phyloP scores from a whole-genome alignment of 306 rosid species.

The Quercus parvula region DNA sequence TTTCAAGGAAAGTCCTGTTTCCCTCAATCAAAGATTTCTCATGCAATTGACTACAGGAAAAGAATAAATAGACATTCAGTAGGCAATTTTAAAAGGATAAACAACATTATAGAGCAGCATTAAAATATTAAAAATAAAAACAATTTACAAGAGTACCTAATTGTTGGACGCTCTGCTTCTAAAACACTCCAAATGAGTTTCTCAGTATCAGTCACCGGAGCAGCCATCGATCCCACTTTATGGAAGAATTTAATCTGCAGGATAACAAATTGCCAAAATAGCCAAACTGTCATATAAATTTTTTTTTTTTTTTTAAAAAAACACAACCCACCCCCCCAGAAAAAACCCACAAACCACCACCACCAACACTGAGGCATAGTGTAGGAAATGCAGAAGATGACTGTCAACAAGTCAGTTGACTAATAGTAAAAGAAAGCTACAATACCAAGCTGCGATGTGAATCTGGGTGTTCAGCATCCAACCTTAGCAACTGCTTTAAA shows the following conservation, averaged over 20 bases:
- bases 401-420: neutral
- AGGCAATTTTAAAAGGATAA: neutral
- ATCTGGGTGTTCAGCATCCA: slow-evolving; percentile 92
- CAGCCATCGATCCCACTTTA: slow-evolving; percentile 62
- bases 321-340: neutral
- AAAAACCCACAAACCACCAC: neutral
- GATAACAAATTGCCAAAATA: slow-evolving; percentile 23
- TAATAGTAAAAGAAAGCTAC: neutral
- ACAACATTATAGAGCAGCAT: neutral
- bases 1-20: slow-evolving; percentile 67
- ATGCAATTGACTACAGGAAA: slow-evolving; percentile 63
- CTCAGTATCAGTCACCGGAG: slow-evolving; percentile 67
- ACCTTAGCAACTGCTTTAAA: slow-evolving; percentile 81
- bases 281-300: neutral
- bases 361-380: neutral
- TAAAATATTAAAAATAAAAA: neutral
- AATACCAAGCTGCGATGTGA: slow-evolving; percentile 90
- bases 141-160: slow-evolving; percentile 51
- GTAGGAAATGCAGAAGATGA: neutral
- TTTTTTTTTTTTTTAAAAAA: neutral
- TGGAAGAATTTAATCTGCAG: slow-evolving; percentile 87
- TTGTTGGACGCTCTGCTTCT: slow-evolving; percentile 80
- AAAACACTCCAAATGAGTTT: slow-evolving; percentile 86
- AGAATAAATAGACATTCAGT: slow-evolving; percentile 20
- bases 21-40: slow-evolving; percentile 76